phyloP scores from a whole-genome alignment of 768 basidiomycete species.

The Podaxis sp. region DNA sequence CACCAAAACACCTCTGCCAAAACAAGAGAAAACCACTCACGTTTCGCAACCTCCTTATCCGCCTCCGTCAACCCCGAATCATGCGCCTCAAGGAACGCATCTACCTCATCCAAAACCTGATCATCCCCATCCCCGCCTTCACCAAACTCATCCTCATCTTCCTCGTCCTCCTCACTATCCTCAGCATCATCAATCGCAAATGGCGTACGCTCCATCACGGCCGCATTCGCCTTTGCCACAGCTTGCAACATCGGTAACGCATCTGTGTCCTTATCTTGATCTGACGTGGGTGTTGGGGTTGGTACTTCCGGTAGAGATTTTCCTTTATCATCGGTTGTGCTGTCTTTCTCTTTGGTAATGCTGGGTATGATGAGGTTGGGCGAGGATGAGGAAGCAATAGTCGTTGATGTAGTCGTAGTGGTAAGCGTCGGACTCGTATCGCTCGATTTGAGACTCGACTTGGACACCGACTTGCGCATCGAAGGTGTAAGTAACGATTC shows the following conservation, averaged over 20 bases:
- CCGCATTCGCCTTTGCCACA: conserved; percentile 77
- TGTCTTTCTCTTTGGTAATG: conserved; percentile 26
- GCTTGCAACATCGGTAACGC: conserved; percentile 58
- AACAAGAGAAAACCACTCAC: conserved; percentile 34
- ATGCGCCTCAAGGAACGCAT: conserved; percentile 70
- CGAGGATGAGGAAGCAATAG: conserved; percentile 17
- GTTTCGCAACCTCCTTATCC: conserved; percentile 75
- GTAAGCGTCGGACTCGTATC: conserved; percentile 8
- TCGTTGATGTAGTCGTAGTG: neutral
- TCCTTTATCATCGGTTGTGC: conserved; percentile 32
- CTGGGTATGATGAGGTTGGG: conserved; percentile 25
- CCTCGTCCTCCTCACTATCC: conserved; percentile 46
- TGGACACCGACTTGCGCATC: conserved; percentile 59
- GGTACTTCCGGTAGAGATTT: conserved; percentile 32
- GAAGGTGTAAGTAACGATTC: conserved; percentile 80
- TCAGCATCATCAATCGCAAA: conserved; percentile 97
- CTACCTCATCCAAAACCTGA: conserved; percentile 86
- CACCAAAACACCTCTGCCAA: neutral
- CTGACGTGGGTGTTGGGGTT: neutral
- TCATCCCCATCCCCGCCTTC: conserved; percentile 59
- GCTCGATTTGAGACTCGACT: conserved; percentile 39
- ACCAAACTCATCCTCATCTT: conserved; percentile 86
- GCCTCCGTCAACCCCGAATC: conserved; percentile 82
- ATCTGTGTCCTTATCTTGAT: conserved; percentile 27
- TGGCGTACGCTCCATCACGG: conserved; percentile 86